These are phyloP conservation scores for Malus sieversii DNA, from an alignment of 306 rosid genomes.

Conservation along the genomic window DNA sequence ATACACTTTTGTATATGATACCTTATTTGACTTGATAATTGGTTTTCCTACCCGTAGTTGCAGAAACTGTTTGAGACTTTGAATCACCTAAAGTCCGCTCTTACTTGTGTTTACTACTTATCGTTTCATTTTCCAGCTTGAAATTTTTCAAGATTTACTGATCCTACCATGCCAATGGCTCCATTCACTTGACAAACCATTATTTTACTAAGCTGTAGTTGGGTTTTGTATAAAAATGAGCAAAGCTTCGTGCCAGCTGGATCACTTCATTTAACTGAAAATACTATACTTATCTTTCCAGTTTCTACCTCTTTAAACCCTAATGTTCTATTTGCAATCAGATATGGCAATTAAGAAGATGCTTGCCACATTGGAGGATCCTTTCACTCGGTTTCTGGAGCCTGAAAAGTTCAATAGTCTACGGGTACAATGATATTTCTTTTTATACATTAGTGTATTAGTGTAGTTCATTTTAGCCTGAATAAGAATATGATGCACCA, in stretches of 20 bases:
- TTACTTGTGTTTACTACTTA: neutral
- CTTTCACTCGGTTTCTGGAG: constrained; percentile 89
- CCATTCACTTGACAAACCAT: neutral
- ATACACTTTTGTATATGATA: neutral
- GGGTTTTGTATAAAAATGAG: neutral
- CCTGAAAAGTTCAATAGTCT: constrained; percentile 84
- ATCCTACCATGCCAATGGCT: neutral
- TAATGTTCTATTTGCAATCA: constrained; percentile 27
- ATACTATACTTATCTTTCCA: constrained; percentile 1
- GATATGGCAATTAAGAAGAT: constrained; percentile 88
- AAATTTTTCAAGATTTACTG: neutral
- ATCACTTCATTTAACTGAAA: constrained; percentile 4
- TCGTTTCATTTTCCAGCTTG: neutral
- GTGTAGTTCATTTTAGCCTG: constrained; percentile 15
- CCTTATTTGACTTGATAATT: neutral
- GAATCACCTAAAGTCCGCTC: neutral
- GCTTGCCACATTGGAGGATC: constrained; percentile 92
- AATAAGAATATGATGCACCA: neutral
- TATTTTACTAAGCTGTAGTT: neutral
- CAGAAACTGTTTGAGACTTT: neutral
- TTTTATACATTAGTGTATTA: constrained; percentile 11
- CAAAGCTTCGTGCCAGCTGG: neutral
- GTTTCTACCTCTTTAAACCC: constrained; percentile 3
- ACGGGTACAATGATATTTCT: constrained; percentile 51
- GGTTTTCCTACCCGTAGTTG: neutral